phyloP scores from a whole-genome alignment of 192 early-diverging fungal species.

The Chytriomyces sp. region DNA sequence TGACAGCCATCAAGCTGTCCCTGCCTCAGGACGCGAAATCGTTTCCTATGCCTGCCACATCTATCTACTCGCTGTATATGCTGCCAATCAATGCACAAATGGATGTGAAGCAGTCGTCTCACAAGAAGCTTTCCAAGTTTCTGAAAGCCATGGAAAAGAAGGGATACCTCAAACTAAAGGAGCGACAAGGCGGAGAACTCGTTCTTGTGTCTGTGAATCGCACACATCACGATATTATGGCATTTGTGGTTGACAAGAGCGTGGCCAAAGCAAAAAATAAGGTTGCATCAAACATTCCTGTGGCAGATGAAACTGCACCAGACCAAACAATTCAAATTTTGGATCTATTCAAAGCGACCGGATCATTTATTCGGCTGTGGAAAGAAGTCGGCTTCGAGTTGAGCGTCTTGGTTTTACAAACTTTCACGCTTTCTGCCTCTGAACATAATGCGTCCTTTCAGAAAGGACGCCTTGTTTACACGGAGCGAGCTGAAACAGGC shows the following conservation, averaged over 20 bases:
- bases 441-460: constrained; percentile 54
- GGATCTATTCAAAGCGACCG: constrained; percentile 37
- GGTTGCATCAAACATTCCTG: not conserved
- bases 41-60: constrained; percentile 75
- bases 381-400: constrained; percentile 38
- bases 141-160: constrained; percentile 86
- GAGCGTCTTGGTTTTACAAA: too few species aligned
- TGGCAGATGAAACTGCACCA: not conserved
- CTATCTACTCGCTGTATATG: constrained; percentile 77
- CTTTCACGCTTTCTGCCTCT: constrained; percentile 36
- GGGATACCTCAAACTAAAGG: constrained; percentile 82
- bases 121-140: constrained; percentile 88
- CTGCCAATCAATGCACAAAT: constrained; percentile 66
- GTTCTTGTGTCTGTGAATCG: constrained; percentile 4
- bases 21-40: constrained; percentile 60
- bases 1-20: constrained; percentile 70
- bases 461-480: constrained; percentile 60
- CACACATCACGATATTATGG: constrained; percentile 6
- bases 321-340: constrained; percentile 26
- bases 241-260: not conserved
- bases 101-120: constrained; percentile 82
- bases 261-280: not conserved
- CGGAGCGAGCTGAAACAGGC: constrained; percentile 59
- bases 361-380: constrained; percentile 29
- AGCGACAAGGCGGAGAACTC: constrained; percentile 51